These are phyloP conservation scores for Isochrysis galbana DNA, from an alignment of 78 protist species.

Conservation along the genomic window DNA sequence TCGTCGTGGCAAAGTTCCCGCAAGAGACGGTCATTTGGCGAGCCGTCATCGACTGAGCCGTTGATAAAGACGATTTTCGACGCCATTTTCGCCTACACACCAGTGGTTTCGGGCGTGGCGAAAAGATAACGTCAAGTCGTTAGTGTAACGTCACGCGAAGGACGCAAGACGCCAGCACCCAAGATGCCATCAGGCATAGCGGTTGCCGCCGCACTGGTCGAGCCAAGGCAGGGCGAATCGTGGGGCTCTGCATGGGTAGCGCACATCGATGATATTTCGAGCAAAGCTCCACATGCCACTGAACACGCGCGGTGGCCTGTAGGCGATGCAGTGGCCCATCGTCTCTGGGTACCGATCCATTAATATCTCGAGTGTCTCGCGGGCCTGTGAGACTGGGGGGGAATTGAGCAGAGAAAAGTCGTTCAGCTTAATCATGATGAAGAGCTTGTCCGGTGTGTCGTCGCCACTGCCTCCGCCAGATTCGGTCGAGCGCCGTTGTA, in stretches of 20 bases:
- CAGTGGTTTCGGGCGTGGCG: too few species aligned
- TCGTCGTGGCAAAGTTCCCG: neutral
- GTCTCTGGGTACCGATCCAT: neutral
- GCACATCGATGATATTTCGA: neutral
- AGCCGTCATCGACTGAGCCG: neutral
- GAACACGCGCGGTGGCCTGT: neutral
- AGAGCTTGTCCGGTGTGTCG: neutral
- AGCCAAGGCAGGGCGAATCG: too few species aligned
- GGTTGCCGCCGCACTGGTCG: too few species aligned
- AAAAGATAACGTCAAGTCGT: too few species aligned
- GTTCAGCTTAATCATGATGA: neutral
- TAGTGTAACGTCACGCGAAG: too few species aligned
- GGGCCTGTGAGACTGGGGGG: neutral
- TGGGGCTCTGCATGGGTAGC: too few species aligned
- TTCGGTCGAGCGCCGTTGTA: too few species aligned
- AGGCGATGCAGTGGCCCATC: neutral
- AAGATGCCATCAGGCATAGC: too few species aligned
- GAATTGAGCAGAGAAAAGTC: neutral
- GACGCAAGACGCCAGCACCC: too few species aligned
- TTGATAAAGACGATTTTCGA: neutral
- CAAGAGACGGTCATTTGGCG: neutral
- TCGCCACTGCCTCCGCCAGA: neutral
- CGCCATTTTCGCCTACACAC: neutral
- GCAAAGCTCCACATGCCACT: neutral
- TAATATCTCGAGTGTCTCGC: neutral